phyloP scores from a whole-genome alignment of 2,329 filamentous ascomycete species.

The Pyricularia grisea region DNA sequence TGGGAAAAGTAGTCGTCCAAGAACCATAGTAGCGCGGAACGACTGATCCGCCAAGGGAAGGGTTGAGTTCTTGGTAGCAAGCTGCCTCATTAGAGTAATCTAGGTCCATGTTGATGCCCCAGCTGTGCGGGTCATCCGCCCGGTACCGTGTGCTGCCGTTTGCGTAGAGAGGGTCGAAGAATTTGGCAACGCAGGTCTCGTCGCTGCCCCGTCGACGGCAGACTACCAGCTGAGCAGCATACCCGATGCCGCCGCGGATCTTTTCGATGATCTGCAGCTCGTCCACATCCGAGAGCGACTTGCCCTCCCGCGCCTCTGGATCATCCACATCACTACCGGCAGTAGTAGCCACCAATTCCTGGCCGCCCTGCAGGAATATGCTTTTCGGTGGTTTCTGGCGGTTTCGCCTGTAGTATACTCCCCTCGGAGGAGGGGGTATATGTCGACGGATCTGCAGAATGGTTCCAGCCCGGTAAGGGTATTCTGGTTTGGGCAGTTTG shows the following conservation, averaged over 20 bases:
- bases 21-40: not conserved
- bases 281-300: not conserved
- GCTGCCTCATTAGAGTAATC: slow-evolving; percentile 1
- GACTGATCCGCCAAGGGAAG: not conserved
- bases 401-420: not conserved
- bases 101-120: not conserved
- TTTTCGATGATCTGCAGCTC: not conserved
- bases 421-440: not conserved
- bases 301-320: not conserved
- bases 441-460: not conserved
- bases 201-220: not conserved
- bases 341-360: not conserved
- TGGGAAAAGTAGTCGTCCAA: not conserved
- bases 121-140: not conserved
- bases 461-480: not conserved
- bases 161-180: not conserved
- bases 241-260: not conserved
- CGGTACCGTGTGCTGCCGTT: not conserved
- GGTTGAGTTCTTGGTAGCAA: not conserved
- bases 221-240: not conserved
- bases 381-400: not conserved
- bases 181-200: not conserved
- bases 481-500: not conserved
- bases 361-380: not conserved
- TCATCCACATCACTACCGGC: no score